phyloP scores from a whole-genome alignment of 1,284 basidiomycete species.

The Cryptococcus floricola region DNA sequence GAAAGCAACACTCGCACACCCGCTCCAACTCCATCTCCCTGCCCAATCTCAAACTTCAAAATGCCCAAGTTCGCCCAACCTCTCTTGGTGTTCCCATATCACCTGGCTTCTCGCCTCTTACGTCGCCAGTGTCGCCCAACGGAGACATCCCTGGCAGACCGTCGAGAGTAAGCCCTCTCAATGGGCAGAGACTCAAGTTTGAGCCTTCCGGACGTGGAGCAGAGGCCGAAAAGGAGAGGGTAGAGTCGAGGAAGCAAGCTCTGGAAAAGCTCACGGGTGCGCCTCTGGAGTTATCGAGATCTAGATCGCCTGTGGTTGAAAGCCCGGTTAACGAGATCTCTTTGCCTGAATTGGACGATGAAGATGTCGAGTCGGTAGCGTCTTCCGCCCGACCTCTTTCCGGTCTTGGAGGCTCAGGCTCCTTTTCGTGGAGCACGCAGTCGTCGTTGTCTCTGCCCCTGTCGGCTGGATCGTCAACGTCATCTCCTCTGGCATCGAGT shows the following conservation, averaged over 20 bases:
- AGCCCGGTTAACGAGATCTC: constrained; percentile 25
- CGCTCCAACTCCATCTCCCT: constrained; percentile 46
- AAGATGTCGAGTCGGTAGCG: constrained; percentile 30
- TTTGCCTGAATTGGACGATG: constrained; percentile 43
- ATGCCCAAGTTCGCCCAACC: constrained; percentile 19
- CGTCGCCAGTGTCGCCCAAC: constrained; percentile 32
- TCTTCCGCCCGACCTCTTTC: constrained; percentile 35
- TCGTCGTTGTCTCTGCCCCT: constrained; percentile 20
- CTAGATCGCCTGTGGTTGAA: constrained; percentile 8
- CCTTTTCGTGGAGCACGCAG: constrained; percentile 13
- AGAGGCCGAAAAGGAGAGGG: constrained; percentile 42
- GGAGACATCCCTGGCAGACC: neutral
- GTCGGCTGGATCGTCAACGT: constrained; percentile 12
- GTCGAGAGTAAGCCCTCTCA: constrained; percentile 14
- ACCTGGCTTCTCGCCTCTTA: constrained; percentile 23
- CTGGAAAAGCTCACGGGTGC: constrained; percentile 43
- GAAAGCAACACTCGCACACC: constrained; percentile 43
- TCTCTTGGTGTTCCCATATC: constrained; percentile 36
- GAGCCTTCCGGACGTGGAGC: constrained; percentile 41
- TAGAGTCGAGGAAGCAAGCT: constrained; percentile 40
- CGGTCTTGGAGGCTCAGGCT: constrained; percentile 19
- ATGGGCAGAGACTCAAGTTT: constrained; percentile 40
- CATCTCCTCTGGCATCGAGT: constrained; percentile 14
- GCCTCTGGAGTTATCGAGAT: neutral
- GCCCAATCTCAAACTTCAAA: constrained; percentile 38